Evolutionary conservation across 768 basidiomycete genomes (phyloP).

Genomic region (Lactarius evosmus): DNA sequence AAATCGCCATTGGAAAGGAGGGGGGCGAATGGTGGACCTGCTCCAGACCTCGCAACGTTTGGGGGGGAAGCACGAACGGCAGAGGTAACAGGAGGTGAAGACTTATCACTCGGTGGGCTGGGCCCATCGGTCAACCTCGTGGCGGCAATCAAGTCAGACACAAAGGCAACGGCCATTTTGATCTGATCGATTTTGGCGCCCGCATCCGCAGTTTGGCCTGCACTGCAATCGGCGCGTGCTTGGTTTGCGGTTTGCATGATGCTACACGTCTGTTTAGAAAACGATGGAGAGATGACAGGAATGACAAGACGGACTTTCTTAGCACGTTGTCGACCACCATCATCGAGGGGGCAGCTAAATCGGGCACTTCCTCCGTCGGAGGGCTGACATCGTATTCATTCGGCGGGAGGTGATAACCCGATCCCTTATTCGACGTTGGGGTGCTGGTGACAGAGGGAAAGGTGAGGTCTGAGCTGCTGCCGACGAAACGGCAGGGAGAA

Average conservation of each 20-base stretch:
- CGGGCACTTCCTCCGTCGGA: conserved; percentile 32
- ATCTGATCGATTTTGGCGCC: conserved; percentile 53
- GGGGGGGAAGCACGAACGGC: conserved; percentile 27
- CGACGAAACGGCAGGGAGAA: conserved; percentile 32
- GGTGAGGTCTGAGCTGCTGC: conserved; percentile 31
- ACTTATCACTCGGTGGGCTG: conserved; percentile 32
- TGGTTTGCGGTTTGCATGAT: conserved; percentile 60
- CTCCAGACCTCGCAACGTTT: conserved; percentile 15
- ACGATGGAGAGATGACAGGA: conserved; percentile 25
- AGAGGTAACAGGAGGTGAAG: conserved; percentile 21
- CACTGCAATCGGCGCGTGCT: conserved; percentile 49
- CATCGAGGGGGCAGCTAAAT: conserved; percentile 47
- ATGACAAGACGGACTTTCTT: conserved; percentile 46
- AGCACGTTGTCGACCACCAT: conserved; percentile 49
- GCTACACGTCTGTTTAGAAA: conserved; percentile 37
- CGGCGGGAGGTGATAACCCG: conserved; percentile 32
- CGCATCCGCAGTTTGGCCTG: conserved; percentile 47
- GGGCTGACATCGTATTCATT: conserved; percentile 30
- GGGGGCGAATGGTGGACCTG: conserved; percentile 27
- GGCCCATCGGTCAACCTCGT: conserved; percentile 39
- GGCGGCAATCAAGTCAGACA: conserved; percentile 52
- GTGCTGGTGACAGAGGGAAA: conserved; percentile 32
- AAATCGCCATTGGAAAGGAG: conserved; percentile 27
- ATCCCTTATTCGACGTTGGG: conserved; percentile 31
- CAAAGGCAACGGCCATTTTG: conserved; percentile 50